Conservation (phyloP, 78 protist genomes). For the Paratrimastix pyriformis region DNA sequence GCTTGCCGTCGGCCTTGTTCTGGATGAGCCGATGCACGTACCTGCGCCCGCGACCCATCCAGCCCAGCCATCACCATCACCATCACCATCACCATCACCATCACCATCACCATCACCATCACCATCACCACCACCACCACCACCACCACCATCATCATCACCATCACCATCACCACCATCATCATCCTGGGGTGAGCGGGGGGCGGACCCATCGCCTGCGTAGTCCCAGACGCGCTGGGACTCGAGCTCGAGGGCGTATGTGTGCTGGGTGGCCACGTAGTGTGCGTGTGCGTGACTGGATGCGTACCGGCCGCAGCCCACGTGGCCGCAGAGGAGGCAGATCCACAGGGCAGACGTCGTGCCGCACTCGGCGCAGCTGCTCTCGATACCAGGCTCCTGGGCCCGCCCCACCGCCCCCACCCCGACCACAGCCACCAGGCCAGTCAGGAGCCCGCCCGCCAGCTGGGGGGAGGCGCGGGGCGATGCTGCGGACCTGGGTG, state of each 20-base stretch:
- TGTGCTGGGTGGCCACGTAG: conserved; percentile 63
- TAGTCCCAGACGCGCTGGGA: conserved; percentile 90
- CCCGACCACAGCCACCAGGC: conserved; percentile 73
- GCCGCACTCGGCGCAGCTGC: conserved; percentile 2
- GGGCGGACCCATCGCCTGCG: conserved; percentile 57
- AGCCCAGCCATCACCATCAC: background rate
- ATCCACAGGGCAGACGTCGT: conserved; percentile 4
- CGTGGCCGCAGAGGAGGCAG: conserved; percentile 47
- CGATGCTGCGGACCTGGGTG: conserved; percentile 42
- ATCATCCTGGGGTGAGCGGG: background rate
- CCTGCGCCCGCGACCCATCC: background rate
- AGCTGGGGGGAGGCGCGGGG: too few relatives aligned
- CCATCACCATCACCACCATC: background rate
- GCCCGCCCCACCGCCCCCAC: conserved; percentile 54
- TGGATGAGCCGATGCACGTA: conserved; percentile 65
- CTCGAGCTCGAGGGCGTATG: conserved; percentile 67
- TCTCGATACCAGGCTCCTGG: background rate
- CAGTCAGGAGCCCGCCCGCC: conserved; percentile 80
- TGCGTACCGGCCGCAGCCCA: conserved; percentile 29
- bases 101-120: background rate
- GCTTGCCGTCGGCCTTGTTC: conserved; percentile 62
- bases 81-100: background rate
- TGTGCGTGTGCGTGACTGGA: conserved; percentile 73
- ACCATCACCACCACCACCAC: background rate
- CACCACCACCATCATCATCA: background rate